A percentile compares a stretch with the other conserved stretches of the same genome.
Evolutionary conservation across 139 green algal genomes (phyloP).

Genomic region (Ettlia oleoabundans): DNA sequence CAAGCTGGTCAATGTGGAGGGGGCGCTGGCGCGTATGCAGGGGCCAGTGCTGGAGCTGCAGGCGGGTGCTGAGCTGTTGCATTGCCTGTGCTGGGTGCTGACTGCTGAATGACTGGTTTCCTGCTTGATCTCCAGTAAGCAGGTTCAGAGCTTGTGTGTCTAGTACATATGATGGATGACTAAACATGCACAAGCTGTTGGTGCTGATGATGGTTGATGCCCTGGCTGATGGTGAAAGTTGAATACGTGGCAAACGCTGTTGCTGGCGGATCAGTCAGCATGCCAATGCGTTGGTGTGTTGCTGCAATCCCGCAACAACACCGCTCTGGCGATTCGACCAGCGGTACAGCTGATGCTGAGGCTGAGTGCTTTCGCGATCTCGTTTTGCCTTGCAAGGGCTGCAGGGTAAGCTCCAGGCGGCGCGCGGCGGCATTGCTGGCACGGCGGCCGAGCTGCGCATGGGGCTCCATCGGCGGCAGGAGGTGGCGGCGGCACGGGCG

Average conservation of each 20-base stretch:
- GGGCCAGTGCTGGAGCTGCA: slow-evolving; percentile 78
- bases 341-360: too few species aligned
- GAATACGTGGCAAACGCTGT: too few species aligned
- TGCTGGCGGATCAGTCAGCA: too few species aligned
- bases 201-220: neutral
- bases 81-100: neutral
- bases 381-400: neutral
- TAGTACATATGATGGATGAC: too few species aligned
- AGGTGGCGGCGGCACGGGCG: slow-evolving; percentile 68
- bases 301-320: too few species aligned
- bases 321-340: too few species aligned
- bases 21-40: slow-evolving; percentile 84
- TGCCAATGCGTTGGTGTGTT: neutral
- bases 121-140: too few species aligned
- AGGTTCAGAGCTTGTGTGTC: too few species aligned
- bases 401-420: slow-evolving; percentile 21
- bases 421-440: slow-evolving; percentile 36
- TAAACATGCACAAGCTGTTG: neutral
- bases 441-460: slow-evolving; percentile 69
- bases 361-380: too few species aligned
- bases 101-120: too few species aligned
- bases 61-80: slow-evolving; percentile 31
- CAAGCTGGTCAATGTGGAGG: slow-evolving; percentile 87
- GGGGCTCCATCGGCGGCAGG: slow-evolving; percentile 73
- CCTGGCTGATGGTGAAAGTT: neutral